Percentiles rank a stretch among this genome's conserved stretches.
These are phyloP conservation scores for Warburgia ugandensis DNA, from an alignment of 164 flowering plant species.

Conservation along the genomic window DNA sequence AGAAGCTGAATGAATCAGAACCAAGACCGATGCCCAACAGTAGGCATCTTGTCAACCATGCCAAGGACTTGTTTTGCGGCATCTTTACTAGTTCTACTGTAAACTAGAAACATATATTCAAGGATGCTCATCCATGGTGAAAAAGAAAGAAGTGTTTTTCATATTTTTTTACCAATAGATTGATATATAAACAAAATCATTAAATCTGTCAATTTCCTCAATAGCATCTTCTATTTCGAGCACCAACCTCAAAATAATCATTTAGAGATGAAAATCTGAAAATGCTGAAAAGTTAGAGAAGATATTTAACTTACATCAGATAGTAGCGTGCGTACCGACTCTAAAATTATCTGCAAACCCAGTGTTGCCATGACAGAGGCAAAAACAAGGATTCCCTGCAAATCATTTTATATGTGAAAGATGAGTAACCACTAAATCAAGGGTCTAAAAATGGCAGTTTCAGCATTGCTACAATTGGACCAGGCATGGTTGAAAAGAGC, in stretches of 20 bases:
- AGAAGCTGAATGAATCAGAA: background rate
- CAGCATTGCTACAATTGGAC: background rate
- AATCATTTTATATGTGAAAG: background rate
- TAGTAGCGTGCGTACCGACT: slow-evolving; percentile 28
- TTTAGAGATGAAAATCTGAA: background rate
- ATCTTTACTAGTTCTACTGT: background rate
- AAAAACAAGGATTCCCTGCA: slow-evolving; percentile 64
- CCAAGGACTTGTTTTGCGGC: background rate
- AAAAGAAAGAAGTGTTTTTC: background rate
- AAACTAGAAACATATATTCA: background rate
- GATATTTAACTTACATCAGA: background rate
- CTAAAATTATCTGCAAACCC: slow-evolving; percentile 53
- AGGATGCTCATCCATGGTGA: background rate
- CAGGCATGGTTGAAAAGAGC: background rate
- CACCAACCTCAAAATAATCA: background rate
- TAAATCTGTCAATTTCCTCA: no score
- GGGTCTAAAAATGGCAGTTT: background rate
- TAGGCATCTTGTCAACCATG: no score
- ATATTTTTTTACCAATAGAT: background rate
- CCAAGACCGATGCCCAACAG: background rate
- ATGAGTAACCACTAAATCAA: no score
- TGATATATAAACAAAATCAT: no score
- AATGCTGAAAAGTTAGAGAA: background rate
- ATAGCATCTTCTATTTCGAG: no score
- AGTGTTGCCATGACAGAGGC: slow-evolving; percentile 77